phyloP scores from a whole-genome alignment of 306 rosid genomes.

The Crotalaria pallida region DNA sequence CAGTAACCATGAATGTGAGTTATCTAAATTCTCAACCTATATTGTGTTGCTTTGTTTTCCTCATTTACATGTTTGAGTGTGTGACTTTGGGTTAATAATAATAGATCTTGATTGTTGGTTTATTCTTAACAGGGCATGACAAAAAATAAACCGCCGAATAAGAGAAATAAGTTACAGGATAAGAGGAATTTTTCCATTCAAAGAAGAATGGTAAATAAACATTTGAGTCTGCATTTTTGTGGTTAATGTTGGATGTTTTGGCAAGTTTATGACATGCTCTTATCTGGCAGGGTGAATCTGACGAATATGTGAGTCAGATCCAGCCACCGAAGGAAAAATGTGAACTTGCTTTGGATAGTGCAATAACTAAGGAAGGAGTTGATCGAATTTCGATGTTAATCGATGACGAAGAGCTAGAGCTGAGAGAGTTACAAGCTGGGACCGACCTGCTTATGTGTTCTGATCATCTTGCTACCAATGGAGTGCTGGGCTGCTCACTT shows the following conservation, averaged over 20 bases:
- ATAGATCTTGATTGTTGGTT: slow-evolving; percentile 10
- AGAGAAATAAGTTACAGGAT: slow-evolving; percentile 46
- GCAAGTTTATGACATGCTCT: slow-evolving; percentile 13
- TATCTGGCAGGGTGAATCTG: slow-evolving; percentile 51
- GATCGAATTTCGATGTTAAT: slow-evolving; percentile 52
- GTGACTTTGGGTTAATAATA: slow-evolving; percentile 8
- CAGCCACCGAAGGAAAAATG: slow-evolving; percentile 46
- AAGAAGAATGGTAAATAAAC: slow-evolving; percentile 50
- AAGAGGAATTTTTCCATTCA: slow-evolving; percentile 44
- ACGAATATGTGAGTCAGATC: slow-evolving; percentile 29
- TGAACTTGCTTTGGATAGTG: slow-evolving; percentile 57
- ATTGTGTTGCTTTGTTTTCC: slow-evolving; percentile 6
- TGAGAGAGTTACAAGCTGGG: slow-evolving; percentile 60
- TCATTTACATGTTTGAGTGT: slow-evolving; percentile 7
- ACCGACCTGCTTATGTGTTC: slow-evolving; percentile 38
- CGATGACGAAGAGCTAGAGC: slow-evolving; percentile 92
- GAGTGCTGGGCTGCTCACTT: slow-evolving; percentile 59
- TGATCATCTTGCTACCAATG: slow-evolving; percentile 52
- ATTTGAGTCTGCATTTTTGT: not conserved
- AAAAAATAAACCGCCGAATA: slow-evolving; percentile 42
- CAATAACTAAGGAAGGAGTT: slow-evolving; percentile 36
- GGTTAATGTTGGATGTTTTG: slow-evolving; percentile 14
- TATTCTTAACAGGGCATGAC: slow-evolving; percentile 52
- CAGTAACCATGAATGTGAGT: slow-evolving; percentile 42
- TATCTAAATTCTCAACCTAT: slow-evolving; percentile 6